phyloP scores from a whole-genome alignment of 345 rosid genomes.

The Brassica rapa region DNA sequence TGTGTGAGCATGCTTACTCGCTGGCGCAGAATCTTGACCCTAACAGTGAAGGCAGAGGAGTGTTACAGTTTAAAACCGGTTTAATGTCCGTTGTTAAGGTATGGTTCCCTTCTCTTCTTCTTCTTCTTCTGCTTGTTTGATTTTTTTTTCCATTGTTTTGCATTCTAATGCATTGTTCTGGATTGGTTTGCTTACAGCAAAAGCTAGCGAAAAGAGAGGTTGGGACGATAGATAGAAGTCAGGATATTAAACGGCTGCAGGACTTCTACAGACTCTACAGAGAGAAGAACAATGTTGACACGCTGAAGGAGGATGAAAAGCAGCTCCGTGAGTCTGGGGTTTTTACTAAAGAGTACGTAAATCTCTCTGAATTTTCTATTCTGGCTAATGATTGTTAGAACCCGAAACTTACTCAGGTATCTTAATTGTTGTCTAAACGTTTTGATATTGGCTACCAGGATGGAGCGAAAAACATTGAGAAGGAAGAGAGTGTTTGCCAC shows the following conservation, averaged over 20 bases:
- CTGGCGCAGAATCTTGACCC: constrained; percentile 97
- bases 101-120: not conserved
- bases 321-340: constrained; percentile 74
- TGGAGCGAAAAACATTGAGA: constrained; percentile 81
- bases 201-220: constrained; percentile 90
- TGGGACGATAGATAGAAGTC: constrained; percentile 87
- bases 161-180: constrained; percentile 6
- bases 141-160: constrained; percentile 2
- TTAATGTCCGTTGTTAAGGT: constrained; percentile 97
- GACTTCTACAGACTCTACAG: constrained; percentile 86
- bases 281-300: constrained; percentile 75
- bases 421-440: not conserved
- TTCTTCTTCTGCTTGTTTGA: not conserved
- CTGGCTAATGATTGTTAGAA: constrained; percentile 1
- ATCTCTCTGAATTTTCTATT: not conserved
- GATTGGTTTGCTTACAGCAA: constrained; percentile 64
- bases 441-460: constrained; percentile 53
- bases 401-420: constrained; percentile 18
- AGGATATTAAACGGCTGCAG: constrained; percentile 72
- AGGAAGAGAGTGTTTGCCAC: constrained; percentile 88
- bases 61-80: constrained; percentile 95
- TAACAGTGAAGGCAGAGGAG: constrained; percentile 97
- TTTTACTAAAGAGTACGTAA: constrained; percentile 60
- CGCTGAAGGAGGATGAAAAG: constrained; percentile 77
- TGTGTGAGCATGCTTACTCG: constrained; percentile 95